phyloP scores from a whole-genome alignment of 192 early-diverging fungal genomes.

The Linnemannia exigua region DNA sequence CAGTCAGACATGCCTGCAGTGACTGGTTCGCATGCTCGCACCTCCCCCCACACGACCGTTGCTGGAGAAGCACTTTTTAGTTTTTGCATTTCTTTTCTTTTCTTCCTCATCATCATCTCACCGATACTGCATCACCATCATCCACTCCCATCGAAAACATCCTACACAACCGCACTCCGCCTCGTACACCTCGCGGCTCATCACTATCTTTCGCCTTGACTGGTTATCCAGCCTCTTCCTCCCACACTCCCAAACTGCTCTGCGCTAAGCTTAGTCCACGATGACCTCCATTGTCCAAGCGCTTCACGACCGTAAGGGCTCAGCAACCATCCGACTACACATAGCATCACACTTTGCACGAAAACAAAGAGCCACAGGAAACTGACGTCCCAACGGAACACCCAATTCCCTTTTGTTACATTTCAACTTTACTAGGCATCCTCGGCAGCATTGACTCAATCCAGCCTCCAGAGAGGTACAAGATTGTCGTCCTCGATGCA shows the following conservation, averaged over 20 bases:
- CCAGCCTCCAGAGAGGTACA: conserved; percentile 82
- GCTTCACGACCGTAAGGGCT: conserved; percentile 41
- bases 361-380: neutral
- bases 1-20: no score
- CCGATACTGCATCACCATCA: neutral
- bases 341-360: neutral
- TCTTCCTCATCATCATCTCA: neutral
- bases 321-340: neutral
- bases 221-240: neutral
- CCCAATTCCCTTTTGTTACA: neutral
- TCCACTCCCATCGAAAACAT: neutral
- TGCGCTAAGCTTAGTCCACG: neutral
- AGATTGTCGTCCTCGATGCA: conserved; percentile 86
- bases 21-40: no score
- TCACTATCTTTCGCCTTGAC: neutral
- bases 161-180: neutral
- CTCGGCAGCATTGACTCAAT: conserved; percentile 84
- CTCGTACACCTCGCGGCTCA: neutral
- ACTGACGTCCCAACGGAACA: neutral
- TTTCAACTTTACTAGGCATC: conserved; percentile 54
- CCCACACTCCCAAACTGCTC: neutral
- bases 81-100: neutral
- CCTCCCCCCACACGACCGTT: neutral
- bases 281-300: conserved; percentile 38
- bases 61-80: neutral